Evolutionary conservation across 1,284 basidiomycete genomes (phyloP), one percentile per base, ranked within the genome.

Genomic region (Sanghuangporus sanghuang): DNA sequence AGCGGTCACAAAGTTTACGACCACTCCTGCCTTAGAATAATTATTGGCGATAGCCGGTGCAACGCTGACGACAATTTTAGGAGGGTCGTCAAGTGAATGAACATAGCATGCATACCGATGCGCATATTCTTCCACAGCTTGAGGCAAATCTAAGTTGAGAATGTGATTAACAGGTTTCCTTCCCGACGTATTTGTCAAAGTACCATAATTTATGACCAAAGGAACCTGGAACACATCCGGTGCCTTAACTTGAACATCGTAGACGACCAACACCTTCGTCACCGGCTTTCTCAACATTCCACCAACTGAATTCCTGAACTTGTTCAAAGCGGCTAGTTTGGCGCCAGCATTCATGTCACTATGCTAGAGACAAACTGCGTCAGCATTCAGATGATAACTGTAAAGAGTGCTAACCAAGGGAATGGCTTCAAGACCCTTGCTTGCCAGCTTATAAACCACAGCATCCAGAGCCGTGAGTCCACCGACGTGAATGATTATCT

Each of bases 1-100:
- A 52, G 95, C 95, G 64, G 96, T 97, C 64, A 98, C 95, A 71
- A 97, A 96, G 73, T 96, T 96, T 72, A 97, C 84, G 66, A 97
- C 85, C 49, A 97, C 93, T 58, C 93, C 93, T 60, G 93, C 88
- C 63, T 92, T 87, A 53, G 85, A 83, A 72, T 91, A 90, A 73
- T 81, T 92, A 64, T 87, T 85, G 44, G 90, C 89, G 67, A 92
- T 88, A 57, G 91, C 90, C 54, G 92, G 87, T 38, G 90, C 86
- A 69, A 93, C 90, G 63, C 90, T 92, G 67, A 8, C 62, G 57
- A 32, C 58, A 61, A 48, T 27, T 8, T 59, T 39, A 59, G 46
- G 44, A 21, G 23, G 27, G 38, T 38, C 18, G 58, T 23, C 14
- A 6, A 36, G 16, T n/a, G 21, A n/a, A 48, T 44, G 8, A 56